phyloP scores from a whole-genome alignment of 495 filamentous ascomycete genomes.

The Neurospora africana region DNA sequence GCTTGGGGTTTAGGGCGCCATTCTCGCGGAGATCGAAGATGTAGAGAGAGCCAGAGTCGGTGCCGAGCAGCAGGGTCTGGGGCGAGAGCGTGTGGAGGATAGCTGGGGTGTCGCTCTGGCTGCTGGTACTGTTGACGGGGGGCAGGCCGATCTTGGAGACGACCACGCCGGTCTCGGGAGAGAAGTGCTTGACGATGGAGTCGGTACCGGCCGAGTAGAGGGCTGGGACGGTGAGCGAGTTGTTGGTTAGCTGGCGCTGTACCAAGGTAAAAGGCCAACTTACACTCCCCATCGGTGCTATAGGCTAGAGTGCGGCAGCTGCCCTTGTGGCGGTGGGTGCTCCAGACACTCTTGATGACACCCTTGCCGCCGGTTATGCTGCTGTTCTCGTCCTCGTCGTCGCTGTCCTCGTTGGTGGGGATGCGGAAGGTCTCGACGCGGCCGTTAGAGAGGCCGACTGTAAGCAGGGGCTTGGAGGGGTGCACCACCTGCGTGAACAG shows the following conservation, averaged over 20 bases:
- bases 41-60: constrained; percentile 80
- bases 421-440: constrained; percentile 82
- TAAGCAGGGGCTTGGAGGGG: constrained; percentile 69
- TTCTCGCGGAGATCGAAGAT: constrained; percentile 79
- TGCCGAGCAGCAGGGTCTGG: constrained; percentile 80
- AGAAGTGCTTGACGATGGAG: constrained; percentile 78
- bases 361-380: constrained; percentile 53
- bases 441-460: constrained; percentile 72
- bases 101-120: constrained; percentile 54
- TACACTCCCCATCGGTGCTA: constrained; percentile 58
- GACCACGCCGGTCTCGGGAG: constrained; percentile 68
- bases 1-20: constrained; percentile 46
- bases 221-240: constrained; percentile 25
- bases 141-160: constrained; percentile 64
- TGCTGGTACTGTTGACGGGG: constrained; percentile 23
- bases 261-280: constrained; percentile 5
- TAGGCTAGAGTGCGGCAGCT: constrained; percentile 76
- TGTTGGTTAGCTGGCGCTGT: constrained; percentile 6
- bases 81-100: constrained; percentile 71
- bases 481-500: constrained; percentile 85
- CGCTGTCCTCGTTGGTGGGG: constrained; percentile 43
- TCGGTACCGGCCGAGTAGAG: constrained; percentile 89
- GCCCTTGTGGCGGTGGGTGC: constrained; percentile 80
- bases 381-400: constrained; percentile 35
- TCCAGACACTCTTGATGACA: constrained; percentile 75